Base-by-base conservation (phyloP, 2,329 filamentous ascomycete species). In the Fusarium solani-melongenae region DNA sequence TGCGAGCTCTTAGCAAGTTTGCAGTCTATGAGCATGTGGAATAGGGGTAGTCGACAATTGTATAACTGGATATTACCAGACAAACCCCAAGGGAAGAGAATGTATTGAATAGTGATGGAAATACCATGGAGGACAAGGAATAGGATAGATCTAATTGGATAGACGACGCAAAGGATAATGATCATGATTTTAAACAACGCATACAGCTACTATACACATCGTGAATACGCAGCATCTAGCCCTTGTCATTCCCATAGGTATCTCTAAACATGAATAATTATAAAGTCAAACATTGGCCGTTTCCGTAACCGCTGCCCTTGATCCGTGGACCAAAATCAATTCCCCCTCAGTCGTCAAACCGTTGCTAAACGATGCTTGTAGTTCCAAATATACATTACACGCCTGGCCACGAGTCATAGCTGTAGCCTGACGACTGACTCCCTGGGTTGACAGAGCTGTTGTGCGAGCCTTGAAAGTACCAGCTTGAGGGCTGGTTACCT, bases 1-100 rank as follows among this genome's bases (percentile, higher is more conserved):
- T 92, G 67, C 85, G 90, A 67, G 82, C 86, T 8, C 83, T 88
- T 78, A 90, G 88, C 80, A 88, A 86, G 79, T 92, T 92, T 81
- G 88, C 89, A 15, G 77, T 83, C 49, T 84, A 79, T 20, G 73
- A 75, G 14, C 66, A 66, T 12, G 67, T 67, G 17, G 74, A 76
- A 64, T 76, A 67, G 53, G 8, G 44, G 10, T 3, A n/a, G 7
- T 8, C 10, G 11, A 31, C 15, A 6, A 17, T 36, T 5, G 22
- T 34, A 17, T 29, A 22, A 12, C 11, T 20, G 24, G 22, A 9
- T 34, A 14, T 38, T 27, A 55, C 11, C 24, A 41, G 12, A 56
- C 31, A 38, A 66, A 31, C n/a, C 41, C 15, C 22, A 36, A 39
- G 4, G 39, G 46, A 62, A 46, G 41, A 24, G 15, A 33, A 39